Conservation (phyloP, 2,329 filamentous ascomycete species). For the Fusarium odoratissimum region DNA sequence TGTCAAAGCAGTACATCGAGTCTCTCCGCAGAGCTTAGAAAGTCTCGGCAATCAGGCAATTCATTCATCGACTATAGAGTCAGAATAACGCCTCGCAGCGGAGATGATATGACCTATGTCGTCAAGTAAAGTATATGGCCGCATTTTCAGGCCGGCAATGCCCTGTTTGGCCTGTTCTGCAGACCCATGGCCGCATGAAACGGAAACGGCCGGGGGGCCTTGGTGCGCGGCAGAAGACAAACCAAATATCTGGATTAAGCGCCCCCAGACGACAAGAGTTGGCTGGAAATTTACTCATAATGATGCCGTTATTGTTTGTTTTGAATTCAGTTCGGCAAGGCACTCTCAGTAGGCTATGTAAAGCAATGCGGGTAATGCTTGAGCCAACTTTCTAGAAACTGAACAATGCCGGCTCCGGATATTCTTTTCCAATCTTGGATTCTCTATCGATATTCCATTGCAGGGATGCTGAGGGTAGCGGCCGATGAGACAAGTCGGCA, state of each 20-base stretch:
- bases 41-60: neutral
- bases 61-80: neutral
- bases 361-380: neutral
- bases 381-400: neutral
- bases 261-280: constrained; percentile 25
- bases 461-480: neutral
- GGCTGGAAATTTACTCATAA: neutral
- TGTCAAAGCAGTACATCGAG: neutral
- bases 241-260: constrained; percentile 40
- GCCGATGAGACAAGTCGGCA: constrained; percentile 2
- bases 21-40: neutral
- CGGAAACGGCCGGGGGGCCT: constrained; percentile 11
- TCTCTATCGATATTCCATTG: neutral
- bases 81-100: constrained; percentile 10
- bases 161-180: constrained; percentile 5
- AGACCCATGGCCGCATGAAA: constrained; percentile 19
- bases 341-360: constrained; percentile 22
- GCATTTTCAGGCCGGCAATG: constrained; percentile 16
- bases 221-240: constrained; percentile 39
- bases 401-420: neutral
- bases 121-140: constrained; percentile 6
- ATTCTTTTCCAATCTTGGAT: constrained; percentile 1
- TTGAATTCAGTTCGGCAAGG: constrained; percentile 11
- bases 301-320: neutral
- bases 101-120: neutral